A percentile compares a stretch with the other conserved stretches of the same genome.
phyloP scores from a whole-genome alignment of 2,329 filamentous ascomycete species.

The Thielaviopsis euricoi region DNA sequence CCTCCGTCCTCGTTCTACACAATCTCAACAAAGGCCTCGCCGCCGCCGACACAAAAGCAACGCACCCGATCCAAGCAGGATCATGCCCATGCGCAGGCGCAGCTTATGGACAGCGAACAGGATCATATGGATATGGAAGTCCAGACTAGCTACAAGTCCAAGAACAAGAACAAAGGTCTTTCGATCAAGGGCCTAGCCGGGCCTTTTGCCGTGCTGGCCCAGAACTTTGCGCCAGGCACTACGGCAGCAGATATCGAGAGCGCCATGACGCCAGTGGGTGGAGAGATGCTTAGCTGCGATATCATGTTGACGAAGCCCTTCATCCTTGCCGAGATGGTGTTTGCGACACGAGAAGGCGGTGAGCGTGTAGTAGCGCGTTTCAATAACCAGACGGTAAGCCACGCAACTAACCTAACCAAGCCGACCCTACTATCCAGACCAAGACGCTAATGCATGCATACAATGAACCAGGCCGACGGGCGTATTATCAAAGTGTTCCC shows the following conservation, averaged over 20 bases:
- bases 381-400: slow-evolving; percentile 57
- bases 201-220: slow-evolving; percentile 55
- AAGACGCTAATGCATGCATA: background rate
- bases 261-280: slow-evolving; percentile 61
- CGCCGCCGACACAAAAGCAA: background rate
- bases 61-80: background rate
- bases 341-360: slow-evolving; percentile 54
- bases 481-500: slow-evolving; percentile 56
- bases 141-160: background rate
- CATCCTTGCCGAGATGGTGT: slow-evolving; percentile 63
- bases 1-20: background rate
- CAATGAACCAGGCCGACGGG: slow-evolving; percentile 55
- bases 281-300: slow-evolving; percentile 48
- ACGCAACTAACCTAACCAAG: too few species aligned
- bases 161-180: slow-evolving; percentile 27
- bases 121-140: background rate
- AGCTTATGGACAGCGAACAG: background rate
- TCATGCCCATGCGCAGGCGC: background rate
- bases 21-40: background rate
- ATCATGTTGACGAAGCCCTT: slow-evolving; percentile 52
- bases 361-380: slow-evolving; percentile 61
- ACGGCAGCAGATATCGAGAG: slow-evolving; percentile 71
- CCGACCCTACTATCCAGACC: background rate
- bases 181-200: slow-evolving; percentile 59
- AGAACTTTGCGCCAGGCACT: slow-evolving; percentile 70